These are phyloP conservation scores for Salvia rosmarinus DNA, from an alignment of 257 asterid genomes.

Conservation along the genomic window DNA sequence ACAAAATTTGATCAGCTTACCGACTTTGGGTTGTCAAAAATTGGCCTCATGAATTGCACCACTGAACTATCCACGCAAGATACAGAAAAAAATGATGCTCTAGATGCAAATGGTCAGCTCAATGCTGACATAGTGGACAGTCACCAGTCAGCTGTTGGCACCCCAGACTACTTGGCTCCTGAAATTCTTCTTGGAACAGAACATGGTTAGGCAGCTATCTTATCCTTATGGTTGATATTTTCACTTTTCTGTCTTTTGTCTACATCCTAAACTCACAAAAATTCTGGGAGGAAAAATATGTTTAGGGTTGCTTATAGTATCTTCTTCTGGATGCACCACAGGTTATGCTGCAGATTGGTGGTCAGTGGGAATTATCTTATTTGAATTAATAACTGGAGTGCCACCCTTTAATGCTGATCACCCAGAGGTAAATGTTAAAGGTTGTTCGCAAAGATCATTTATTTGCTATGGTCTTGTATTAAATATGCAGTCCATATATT, in stretches of 20 bases:
- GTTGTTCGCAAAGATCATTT: conserved; percentile 24
- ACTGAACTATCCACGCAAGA: conserved; percentile 72
- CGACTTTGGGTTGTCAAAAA: conserved; percentile 94
- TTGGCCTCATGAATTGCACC: conserved; percentile 94
- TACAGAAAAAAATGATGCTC: conserved; percentile 40
- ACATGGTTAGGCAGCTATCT: conserved; percentile 65
- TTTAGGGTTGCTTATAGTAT: conserved; percentile 34
- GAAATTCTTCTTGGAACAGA: conserved; percentile 96
- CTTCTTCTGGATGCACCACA: conserved; percentile 45
- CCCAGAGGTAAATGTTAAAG: conserved; percentile 69
- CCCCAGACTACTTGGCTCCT: conserved; percentile 98
- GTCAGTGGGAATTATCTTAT: conserved; percentile 88
- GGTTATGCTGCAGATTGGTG: conserved; percentile 97
- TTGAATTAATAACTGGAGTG: conserved; percentile 78
- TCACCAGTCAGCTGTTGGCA: conserved; percentile 87
- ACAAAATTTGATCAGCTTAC: conserved; percentile 71
- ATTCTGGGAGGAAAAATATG: conserved; percentile 11
- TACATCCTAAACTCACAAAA: conserved; percentile 16
- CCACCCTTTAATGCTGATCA: conserved; percentile 84
- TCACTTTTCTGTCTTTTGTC: conserved; percentile 32
- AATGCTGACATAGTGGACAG: conserved; percentile 45
- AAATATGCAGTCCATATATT: conserved; percentile 5
- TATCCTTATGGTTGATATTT: conserved; percentile 29
- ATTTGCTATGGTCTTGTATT: conserved; percentile 29
- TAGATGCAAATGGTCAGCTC: conserved; percentile 50